Percentiles rank a stretch among this genome's conserved stretches.
Evolutionary conservation across 169 alveolate genomes (phyloP).

Genomic region (Eimeria tenella): DNA sequence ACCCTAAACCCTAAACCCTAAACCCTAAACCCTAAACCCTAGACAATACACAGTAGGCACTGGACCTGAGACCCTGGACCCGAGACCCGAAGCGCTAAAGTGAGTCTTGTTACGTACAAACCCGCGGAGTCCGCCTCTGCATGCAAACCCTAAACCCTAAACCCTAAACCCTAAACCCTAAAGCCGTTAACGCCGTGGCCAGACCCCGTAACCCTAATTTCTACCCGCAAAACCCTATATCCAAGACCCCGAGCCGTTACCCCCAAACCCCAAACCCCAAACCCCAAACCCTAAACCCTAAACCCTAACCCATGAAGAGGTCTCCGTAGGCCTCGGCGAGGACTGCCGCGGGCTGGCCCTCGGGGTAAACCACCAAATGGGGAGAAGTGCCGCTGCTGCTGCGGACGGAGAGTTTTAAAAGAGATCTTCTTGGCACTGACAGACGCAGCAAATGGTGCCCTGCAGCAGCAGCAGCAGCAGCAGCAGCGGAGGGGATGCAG

Average conservation of each 20-base stretch:
- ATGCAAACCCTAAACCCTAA: background rate
- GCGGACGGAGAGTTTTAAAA: slow-evolving; percentile 36
- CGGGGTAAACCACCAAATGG: slow-evolving; percentile 46
- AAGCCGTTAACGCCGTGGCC: background rate
- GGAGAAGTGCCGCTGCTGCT: slow-evolving; percentile 35
- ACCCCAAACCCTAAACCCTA: background rate
- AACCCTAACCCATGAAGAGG: slow-evolving; percentile 56
- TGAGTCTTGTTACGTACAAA: background rate
- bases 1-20: background rate
- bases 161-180: slow-evolving; percentile 44
- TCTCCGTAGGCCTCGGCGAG: slow-evolving; percentile 72
- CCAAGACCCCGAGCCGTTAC: background rate
- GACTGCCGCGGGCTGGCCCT: slow-evolving; percentile 33
- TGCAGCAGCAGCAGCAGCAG: slow-evolving; percentile 20
- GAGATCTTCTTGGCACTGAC: slow-evolving; percentile 38
- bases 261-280: background rate
- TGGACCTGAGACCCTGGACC: background rate
- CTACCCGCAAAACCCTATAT: slow-evolving; percentile 11
- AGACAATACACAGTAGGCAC: background rate
- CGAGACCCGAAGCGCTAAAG: background rate
- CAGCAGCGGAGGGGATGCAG: background rate
- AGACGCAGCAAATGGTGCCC: slow-evolving; percentile 53
- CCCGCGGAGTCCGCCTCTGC: background rate
- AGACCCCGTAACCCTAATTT: background rate
- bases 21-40: background rate